Conservation (phyloP, 305 asterid genomes). For the Plantago rigida region DNA sequence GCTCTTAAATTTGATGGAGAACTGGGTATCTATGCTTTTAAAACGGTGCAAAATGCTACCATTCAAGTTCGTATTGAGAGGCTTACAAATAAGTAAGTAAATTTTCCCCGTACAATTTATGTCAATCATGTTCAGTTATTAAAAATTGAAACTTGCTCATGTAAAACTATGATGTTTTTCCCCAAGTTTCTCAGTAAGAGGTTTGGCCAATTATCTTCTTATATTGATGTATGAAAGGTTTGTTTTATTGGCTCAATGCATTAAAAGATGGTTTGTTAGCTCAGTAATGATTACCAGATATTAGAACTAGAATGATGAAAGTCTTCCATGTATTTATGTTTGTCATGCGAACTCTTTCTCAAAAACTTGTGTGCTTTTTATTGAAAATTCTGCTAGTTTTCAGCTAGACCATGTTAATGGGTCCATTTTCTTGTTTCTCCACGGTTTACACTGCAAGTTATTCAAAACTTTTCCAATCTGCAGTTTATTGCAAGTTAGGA, state of each 20-base stretch:
- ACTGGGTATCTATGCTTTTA: constrained; percentile 77
- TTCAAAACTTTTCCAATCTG: not conserved
- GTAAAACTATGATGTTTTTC: too few relatives aligned
- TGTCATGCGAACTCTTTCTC: too few relatives aligned
- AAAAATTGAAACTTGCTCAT: too few relatives aligned
- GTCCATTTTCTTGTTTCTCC: not conserved
- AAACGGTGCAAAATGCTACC: constrained; percentile 50
- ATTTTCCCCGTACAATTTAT: not conserved
- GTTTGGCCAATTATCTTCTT: not conserved
- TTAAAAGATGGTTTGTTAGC: too few relatives aligned
- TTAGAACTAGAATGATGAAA: too few relatives aligned
- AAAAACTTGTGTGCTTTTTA: too few relatives aligned
- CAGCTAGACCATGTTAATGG: too few relatives aligned
- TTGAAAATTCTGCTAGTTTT: too few relatives aligned
- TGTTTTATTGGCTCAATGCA: not conserved
- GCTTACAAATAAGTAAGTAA: constrained; percentile 69
- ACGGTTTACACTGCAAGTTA: too few relatives aligned
- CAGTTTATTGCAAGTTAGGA: too few relatives aligned
- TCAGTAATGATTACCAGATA: too few relatives aligned
- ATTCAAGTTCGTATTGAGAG: constrained; percentile 80
- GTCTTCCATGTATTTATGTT: too few relatives aligned
- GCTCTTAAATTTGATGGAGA: constrained; percentile 59
- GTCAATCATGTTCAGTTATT: not conserved
- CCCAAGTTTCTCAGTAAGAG: not conserved
- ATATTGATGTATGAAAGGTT: not conserved